Base-by-base conservation (phyloP, 306 rosid genomes). In the Fragaria nilgerrensis region DNA sequence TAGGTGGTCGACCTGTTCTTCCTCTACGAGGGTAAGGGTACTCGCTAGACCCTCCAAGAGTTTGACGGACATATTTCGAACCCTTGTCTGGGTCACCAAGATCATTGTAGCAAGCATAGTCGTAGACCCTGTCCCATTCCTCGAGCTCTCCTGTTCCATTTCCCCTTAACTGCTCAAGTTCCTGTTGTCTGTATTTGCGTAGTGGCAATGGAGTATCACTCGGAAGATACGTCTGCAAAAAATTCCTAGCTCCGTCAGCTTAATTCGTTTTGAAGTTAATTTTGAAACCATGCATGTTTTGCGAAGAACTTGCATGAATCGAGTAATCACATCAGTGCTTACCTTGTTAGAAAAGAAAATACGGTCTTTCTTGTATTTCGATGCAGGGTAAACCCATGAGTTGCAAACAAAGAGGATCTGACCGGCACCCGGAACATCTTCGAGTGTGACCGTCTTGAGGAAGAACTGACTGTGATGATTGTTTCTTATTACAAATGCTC, bases 1-100 rank as follows among this genome's bases (percentile, higher is more conserved):
- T 2, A 15, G 90, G 78, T 59, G 86, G 67, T 79, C 96, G 81
- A 20, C 96, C 96, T 0, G 94, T 93, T 86, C 94, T 87, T 70
- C 94, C 96, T 41, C 96, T 79, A 7, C 97, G 91, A 68, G 97
- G 97, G 68, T 93, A 93, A 68, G 97, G 97, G 23, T 80, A 85
- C 39, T 39, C 22, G 63, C 39, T 53, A n/a, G 86, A 82, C 37
- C 96, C 97, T 68, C 97, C 96, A 2, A 93, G 94, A 72, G 85
- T 82, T 0, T 89, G 94, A 75, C 96, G 96, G 11, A 82, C 87
- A 68, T 80, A 74, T 0, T 59, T n/a, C 11, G 19, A 20, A 14
- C 87, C 86, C 41, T 55, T 44, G 72, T 87, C 92, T 0, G 94
- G 89, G 6, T 82, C 78, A 0, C 91, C 94, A 66, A 93, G 80